Base-by-base conservation (phyloP, 2,329 filamentous ascomycete genomes). In the Aspergillus piperis region DNA sequence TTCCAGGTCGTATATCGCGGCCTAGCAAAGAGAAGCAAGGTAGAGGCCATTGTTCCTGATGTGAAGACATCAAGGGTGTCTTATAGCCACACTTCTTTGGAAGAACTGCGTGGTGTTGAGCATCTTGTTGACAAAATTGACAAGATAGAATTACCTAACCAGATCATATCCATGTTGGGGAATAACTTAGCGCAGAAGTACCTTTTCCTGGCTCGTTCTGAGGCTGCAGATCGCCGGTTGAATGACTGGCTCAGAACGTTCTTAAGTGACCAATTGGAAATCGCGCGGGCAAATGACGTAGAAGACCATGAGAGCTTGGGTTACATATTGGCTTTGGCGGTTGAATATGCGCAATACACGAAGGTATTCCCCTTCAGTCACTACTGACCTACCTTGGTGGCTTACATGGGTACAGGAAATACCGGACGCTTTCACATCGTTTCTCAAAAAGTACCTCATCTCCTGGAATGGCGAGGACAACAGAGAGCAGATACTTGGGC, bases 121-220 rank as follows among this genome's bases (percentile, higher is more conserved):
- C 82, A 86, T 53, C 88, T 96, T 61, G 88, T 92, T 5, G 83
- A 85, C 48, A 89, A 85, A 59, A 75, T 96, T 8, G 91, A 96
- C 66, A 90, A 84, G 65, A 87, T 96, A 25, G 90, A 95, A 73
- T 78, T 92, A 42, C 92, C 92, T 0, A 92, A 90, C 64, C 92
- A 96, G 74, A 81, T 96, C 2, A 86, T 92, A 42, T 90, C 92
- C 5, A 86, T 90, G 3, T 79, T 96, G 13, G 85, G 84, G 2
- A 90, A 96, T 69, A 89, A 89, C 3, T 79, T 96, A 30, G 83
- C 94, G 1, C 91, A 94, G 72, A 95, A 94, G 70, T 84, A 81
- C 57, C 80, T 94, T 23, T 78, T 91, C 36, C 77, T 90, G n/a
- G 77, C 90, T 30, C 83, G 85, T 53, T 84, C 88, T 1, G 82